Base-by-base conservation (phyloP, 2,329 filamentous ascomycete genomes). In the Aspergillus udagawae region DNA sequence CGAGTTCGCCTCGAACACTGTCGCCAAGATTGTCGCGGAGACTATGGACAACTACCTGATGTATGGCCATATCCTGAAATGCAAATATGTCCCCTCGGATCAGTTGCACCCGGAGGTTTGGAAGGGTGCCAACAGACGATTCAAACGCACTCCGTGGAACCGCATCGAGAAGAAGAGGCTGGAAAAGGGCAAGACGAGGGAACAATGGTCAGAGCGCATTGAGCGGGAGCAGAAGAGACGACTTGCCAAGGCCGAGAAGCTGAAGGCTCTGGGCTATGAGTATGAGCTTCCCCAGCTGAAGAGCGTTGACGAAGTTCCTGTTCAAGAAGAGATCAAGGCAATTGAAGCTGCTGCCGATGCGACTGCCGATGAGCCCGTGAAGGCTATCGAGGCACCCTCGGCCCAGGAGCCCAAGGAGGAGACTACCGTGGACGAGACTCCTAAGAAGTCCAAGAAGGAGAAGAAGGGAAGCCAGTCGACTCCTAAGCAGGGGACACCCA, bases 1-100 rank as follows among this genome's bases (percentile, higher is more conserved):
- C 69, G 91, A 99, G 77, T 99, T 99, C 70, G 77, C 78, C 2
- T 85, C 83, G 6, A 79, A 82, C 35, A 87, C 91, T 56, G 90
- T 92, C n/a, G 93, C 94, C 42, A 88, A 91, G 67, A 92, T 97
- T 65, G 93, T 96, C 29, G 88, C 91, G 51, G 90, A 92, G 78
- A 96, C 94, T 23, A 99, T 99, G 94, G 86, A 97, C 81, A 95
- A 92, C 77, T 99, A 99, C 76, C 85, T 97, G 42, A 83, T 99
- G 70, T 97, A 96, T 73, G 91, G 91, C 5, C 93, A 97, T 73
- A 89, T 97, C 60, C 81, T 99, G 65, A 93, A 95, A 76, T 93
- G 92, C 76, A 90, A 91, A 71, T 79, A 86, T 25, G 83, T 97
- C 3, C 85, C 90, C 3, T 79, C 85, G 56, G 90, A 90, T 59